phyloP scores from a whole-genome alignment of 495 filamentous ascomycete species.

The Xanthoparmelia taractica region DNA sequence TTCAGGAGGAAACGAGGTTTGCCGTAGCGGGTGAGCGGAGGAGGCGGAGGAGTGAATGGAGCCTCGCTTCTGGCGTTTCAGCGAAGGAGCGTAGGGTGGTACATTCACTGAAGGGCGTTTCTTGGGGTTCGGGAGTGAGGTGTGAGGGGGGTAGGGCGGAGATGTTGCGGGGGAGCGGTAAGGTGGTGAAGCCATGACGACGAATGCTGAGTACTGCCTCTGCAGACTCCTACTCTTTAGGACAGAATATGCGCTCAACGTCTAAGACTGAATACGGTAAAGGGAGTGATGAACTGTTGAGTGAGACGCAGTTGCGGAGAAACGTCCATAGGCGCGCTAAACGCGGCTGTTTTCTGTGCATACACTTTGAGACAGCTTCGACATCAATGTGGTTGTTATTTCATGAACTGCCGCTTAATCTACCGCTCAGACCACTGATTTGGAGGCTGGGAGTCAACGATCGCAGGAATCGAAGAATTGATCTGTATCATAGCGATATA shows the following conservation, averaged over 20 bases:
- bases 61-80: constrained; percentile 58
- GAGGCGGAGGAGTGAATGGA: constrained; percentile 38
- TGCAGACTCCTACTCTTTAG: background rate
- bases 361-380: too few relatives aligned
- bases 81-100: constrained; percentile 33
- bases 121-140: constrained; percentile 45
- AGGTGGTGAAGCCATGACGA: constrained; percentile 56
- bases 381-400: too few relatives aligned
- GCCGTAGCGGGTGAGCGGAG: constrained; percentile 70
- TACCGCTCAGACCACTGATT: too few relatives aligned
- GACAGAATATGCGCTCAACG: background rate
- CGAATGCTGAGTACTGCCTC: background rate
- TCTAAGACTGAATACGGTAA: background rate
- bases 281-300: background rate
- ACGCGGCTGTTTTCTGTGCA: too few relatives aligned
- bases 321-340: too few relatives aligned
- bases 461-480: too few relatives aligned
- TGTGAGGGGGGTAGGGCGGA: constrained; percentile 44
- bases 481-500: too few relatives aligned
- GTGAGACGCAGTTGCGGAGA: too few relatives aligned
- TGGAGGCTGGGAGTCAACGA: too few relatives aligned
- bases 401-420: too few relatives aligned
- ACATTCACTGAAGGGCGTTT: constrained; percentile 51
- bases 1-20: constrained; percentile 76
- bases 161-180: constrained; percentile 41